Percentiles rank a stretch among this genome's conserved stretches.
phyloP scores from a whole-genome alignment of 352 stramenopile species.

The Globisporangium camurandrum region DNA sequence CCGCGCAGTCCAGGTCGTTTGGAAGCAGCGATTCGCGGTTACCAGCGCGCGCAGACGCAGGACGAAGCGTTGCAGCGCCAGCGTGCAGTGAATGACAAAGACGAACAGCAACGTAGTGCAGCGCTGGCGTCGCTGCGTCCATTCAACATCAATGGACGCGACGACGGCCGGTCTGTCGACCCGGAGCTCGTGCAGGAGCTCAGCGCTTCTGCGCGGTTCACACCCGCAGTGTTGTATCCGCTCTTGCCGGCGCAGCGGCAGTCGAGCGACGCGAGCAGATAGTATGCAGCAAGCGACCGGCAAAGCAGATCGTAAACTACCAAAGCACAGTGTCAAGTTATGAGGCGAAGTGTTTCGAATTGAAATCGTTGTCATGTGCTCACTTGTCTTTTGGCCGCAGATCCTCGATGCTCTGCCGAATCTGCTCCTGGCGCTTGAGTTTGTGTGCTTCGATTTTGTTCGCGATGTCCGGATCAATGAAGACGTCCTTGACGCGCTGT shows the following conservation, averaged over 20 bases:
- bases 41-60: slow-evolving; percentile 16
- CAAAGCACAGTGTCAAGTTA: too few relatives aligned
- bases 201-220: slow-evolving; percentile 32
- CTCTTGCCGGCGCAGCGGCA: slow-evolving; percentile 31
- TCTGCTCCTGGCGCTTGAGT: slow-evolving; percentile 59
- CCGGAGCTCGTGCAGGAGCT: slow-evolving; percentile 18
- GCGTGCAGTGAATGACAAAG: slow-evolving; percentile 19
- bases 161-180: slow-evolving; percentile 12
- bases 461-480: slow-evolving; percentile 53
- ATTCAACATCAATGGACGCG: slow-evolving; percentile 4
- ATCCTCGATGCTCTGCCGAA: slow-evolving; percentile 66
- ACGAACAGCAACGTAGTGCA: slow-evolving; percentile 16
- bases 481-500: slow-evolving; percentile 49
- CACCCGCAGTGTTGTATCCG: slow-evolving; percentile 52
- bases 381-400: slow-evolving; percentile 65
- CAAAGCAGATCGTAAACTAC: too few relatives aligned
- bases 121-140: neutral
- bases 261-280: neutral
- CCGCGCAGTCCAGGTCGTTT: slow-evolving; percentile 25
- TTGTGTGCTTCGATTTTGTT: slow-evolving; percentile 69
- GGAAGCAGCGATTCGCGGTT: slow-evolving; percentile 27
- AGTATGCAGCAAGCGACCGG: too few relatives aligned
- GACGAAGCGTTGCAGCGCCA: neutral
- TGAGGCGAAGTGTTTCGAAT: too few relatives aligned
- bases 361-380: too few relatives aligned